These are phyloP conservation scores for Scutellaria galericulata DNA, from an alignment of 257 asterid genomes.

Conservation along the genomic window DNA sequence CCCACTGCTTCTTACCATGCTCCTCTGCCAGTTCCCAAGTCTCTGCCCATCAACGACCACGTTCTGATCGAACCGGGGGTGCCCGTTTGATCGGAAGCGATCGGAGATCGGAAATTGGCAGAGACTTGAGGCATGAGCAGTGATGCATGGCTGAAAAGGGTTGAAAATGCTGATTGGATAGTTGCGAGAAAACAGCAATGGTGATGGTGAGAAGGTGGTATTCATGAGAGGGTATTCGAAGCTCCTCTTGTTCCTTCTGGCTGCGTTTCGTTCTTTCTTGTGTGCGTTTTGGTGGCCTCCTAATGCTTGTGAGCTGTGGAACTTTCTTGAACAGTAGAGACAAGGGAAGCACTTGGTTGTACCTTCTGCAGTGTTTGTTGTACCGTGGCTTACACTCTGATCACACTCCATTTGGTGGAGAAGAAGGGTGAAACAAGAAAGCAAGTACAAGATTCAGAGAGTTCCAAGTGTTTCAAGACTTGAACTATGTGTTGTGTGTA, in stretches of 20 bases:
- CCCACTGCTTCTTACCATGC: constrained; percentile 31
- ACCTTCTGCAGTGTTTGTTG: constrained; percentile 46
- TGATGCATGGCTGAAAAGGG: constrained; percentile 56
- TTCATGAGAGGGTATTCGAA: constrained; percentile 7
- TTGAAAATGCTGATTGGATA: constrained; percentile 55
- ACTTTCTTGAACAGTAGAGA: constrained; percentile 77
- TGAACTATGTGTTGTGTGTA: background rate
- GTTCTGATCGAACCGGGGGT: constrained; percentile 49
- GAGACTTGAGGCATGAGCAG: constrained; percentile 63
- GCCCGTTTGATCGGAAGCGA: constrained; percentile 44
- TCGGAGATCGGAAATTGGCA: constrained; percentile 40
- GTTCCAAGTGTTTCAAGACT: background rate
- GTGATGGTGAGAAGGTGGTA: constrained; percentile 37
- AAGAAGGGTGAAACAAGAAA: background rate
- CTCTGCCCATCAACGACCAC: constrained; percentile 47
- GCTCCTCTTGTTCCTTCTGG: constrained; percentile 59
- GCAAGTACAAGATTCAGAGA: constrained; percentile 29
- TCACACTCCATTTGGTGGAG: constrained; percentile 53
- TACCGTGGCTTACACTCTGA: constrained; percentile 35
- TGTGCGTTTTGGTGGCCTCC: constrained; percentile 99
- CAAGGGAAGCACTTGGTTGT: constrained; percentile 72
- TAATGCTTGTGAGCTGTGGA: constrained; percentile 88
- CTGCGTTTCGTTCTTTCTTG: constrained; percentile 87
- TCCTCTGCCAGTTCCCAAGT: constrained; percentile 52
- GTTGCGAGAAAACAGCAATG: constrained; percentile 51